phyloP scores from a whole-genome alignment of 352 stramenopile species.

The Pythium scleroteichum region DNA sequence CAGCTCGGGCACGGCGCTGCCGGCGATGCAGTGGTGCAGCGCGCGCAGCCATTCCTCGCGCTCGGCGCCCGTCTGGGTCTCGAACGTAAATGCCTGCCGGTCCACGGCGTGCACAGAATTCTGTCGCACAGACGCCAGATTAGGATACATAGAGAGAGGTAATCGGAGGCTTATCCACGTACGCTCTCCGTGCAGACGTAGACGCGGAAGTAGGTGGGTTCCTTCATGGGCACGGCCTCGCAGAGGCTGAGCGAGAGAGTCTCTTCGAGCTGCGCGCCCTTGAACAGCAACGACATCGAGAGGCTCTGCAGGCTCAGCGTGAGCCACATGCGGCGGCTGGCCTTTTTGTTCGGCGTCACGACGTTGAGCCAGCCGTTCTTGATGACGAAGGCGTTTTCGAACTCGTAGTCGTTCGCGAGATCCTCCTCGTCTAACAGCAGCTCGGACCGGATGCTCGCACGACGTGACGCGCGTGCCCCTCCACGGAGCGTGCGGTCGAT shows the following conservation, averaged over 20 bases:
- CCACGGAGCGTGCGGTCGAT: constrained; percentile 61
- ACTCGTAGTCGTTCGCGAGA: constrained; percentile 50
- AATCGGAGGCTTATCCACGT: too few species aligned
- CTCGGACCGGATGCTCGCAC: constrained; percentile 63
- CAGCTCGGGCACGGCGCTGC: constrained; percentile 39
- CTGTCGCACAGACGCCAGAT: constrained; percentile 5
- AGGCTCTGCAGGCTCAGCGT: constrained; percentile 76
- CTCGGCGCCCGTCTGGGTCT: constrained; percentile 60
- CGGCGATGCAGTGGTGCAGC: constrained; percentile 73
- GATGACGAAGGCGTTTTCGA: constrained; percentile 76
- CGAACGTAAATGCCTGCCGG: constrained; percentile 55
- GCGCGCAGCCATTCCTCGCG: constrained; percentile 84
- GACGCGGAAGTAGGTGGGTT: constrained; percentile 56
- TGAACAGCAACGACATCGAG: constrained; percentile 68
- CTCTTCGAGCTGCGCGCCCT: constrained; percentile 64
- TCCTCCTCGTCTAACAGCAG: constrained; percentile 68
- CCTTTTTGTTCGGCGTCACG: constrained; percentile 36
- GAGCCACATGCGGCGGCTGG: constrained; percentile 65
- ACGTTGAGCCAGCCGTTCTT: constrained; percentile 89
- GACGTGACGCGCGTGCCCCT: constrained; percentile 39
- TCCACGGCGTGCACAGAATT: constrained; percentile 20
- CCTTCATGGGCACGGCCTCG: constrained; percentile 48
- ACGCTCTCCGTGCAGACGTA: constrained; percentile 44
- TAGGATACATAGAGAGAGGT: too few species aligned
- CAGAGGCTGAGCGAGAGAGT: constrained; percentile 64